phyloP scores from a whole-genome alignment of 2,329 filamentous ascomycete species.

The Phyllosticta citribraziliensis region DNA sequence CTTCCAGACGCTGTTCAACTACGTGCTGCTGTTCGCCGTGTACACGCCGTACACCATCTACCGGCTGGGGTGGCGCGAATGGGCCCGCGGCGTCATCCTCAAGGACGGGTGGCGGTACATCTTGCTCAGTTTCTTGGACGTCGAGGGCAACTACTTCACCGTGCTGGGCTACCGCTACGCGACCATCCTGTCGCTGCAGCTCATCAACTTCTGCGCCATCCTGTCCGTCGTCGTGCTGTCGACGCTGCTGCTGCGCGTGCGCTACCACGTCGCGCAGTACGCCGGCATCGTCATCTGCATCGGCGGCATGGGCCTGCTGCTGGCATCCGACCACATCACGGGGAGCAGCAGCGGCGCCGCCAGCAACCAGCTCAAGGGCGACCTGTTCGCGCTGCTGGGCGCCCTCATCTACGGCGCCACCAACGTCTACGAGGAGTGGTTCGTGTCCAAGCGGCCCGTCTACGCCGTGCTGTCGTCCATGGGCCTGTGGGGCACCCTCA shows the following conservation, averaged over 20 bases:
- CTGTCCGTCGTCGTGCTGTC: slow-evolving; percentile 82
- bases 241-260: slow-evolving; percentile 71
- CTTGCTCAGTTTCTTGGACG: slow-evolving; percentile 85
- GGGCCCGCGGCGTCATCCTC: slow-evolving; percentile 47
- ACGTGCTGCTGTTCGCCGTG: slow-evolving; percentile 69
- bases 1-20: slow-evolving; percentile 95
- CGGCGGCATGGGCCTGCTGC: slow-evolving; percentile 78
- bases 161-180: slow-evolving; percentile 90
- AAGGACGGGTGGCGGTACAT: slow-evolving; percentile 88
- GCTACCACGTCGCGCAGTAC: slow-evolving; percentile 82
- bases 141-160: slow-evolving; percentile 96
- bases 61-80: slow-evolving; percentile 66
- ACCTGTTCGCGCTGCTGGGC: slow-evolving; percentile 81
- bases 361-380: slow-evolving; percentile 73
- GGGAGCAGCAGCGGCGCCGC: slow-evolving; percentile 52
- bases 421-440: slow-evolving; percentile 91
- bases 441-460: slow-evolving; percentile 74
- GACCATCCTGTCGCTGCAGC: slow-evolving; percentile 82
- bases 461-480: slow-evolving; percentile 93
- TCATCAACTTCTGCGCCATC: slow-evolving; percentile 99
- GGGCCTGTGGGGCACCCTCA: slow-evolving; percentile 67
- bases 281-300: slow-evolving; percentile 81
- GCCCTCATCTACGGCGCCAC: slow-evolving; percentile 84
- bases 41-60: slow-evolving; percentile 75
- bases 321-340: slow-evolving; percentile 79